phyloP scores from a whole-genome alignment of 306 rosid genomes.

The Benincasa hispida region DNA sequence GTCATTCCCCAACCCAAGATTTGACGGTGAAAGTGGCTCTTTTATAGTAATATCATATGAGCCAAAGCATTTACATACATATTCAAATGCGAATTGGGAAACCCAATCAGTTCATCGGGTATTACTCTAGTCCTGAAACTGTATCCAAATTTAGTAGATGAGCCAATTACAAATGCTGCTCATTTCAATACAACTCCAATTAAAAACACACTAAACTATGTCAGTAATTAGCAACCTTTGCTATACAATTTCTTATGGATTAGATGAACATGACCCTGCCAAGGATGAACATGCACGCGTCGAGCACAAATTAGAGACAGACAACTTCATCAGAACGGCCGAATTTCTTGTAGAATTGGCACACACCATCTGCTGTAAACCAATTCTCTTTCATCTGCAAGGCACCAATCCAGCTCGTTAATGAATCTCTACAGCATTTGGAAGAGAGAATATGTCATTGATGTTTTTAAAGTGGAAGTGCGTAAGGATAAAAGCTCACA shows the following conservation, averaged over 20 bases:
- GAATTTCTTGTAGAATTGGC: slow-evolving; percentile 28
- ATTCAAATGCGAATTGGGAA: not conserved
- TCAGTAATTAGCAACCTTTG: not conserved
- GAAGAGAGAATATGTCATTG: not conserved
- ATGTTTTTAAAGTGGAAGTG: not conserved
- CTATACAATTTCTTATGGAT: not conserved
- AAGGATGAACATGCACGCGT: not conserved
- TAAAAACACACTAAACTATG: not conserved
- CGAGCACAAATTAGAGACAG: slow-evolving; percentile 3
- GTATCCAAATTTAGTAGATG: not conserved
- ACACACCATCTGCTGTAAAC: slow-evolving; percentile 40
- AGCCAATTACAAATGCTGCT: not conserved
- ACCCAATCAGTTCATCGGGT: not conserved
- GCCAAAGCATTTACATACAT: not conserved
- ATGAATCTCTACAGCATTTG: not conserved
- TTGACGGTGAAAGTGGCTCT: not conserved
- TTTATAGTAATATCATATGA: not conserved
- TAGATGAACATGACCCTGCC: not conserved
- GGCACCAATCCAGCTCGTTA: slow-evolving; percentile 7
- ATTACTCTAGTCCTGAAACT: not conserved
- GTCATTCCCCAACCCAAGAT: not conserved
- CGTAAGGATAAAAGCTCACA: slow-evolving; percentile 25
- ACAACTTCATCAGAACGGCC: slow-evolving; percentile 8
- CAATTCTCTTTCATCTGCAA: slow-evolving; percentile 64
- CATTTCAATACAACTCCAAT: not conserved